Evolutionary conservation across 768 basidiomycete genomes (phyloP).

Genomic region (Lentinula lateritia): DNA sequence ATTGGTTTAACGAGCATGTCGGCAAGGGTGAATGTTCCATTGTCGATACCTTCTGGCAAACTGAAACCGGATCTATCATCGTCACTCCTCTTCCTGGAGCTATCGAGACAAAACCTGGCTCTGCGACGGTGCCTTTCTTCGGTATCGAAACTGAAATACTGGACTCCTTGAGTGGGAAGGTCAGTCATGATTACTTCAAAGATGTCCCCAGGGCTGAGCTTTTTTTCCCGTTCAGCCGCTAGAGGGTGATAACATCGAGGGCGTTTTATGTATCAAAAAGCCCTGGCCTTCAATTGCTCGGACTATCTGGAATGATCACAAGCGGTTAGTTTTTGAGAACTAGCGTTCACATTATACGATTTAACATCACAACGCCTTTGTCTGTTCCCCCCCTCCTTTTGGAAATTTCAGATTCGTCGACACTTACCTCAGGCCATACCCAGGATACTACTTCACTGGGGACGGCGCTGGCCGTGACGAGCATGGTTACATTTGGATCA

Average conservation of each 20-base stretch:
- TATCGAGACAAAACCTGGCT: slow-evolving; percentile 92
- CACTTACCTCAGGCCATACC: slow-evolving; percentile 70
- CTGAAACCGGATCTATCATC: slow-evolving; percentile 95
- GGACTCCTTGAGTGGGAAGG: slow-evolving; percentile 75
- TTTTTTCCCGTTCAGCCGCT: slow-evolving; percentile 22
- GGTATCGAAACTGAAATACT: slow-evolving; percentile 87
- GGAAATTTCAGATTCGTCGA: slow-evolving; percentile 28
- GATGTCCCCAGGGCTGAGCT: not conserved
- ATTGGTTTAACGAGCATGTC: slow-evolving; percentile 97
- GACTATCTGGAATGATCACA: slow-evolving; percentile 88
- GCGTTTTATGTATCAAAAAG: slow-evolving; percentile 77
- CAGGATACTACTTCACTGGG: slow-evolving; percentile 93
- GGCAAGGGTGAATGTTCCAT: slow-evolving; percentile 85
- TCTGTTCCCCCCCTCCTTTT: too few species aligned
- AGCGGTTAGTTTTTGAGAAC: slow-evolving; percentile 47
- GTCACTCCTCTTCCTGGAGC: slow-evolving; percentile 96
- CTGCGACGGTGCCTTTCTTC: slow-evolving; percentile 97
- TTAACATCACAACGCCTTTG: not conserved
- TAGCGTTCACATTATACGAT: slow-evolving; percentile 34
- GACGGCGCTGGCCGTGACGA: slow-evolving; percentile 93
- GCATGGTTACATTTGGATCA: slow-evolving; percentile 98
- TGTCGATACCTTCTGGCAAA: slow-evolving; percentile 89
- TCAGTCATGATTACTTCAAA: slow-evolving; percentile 13
- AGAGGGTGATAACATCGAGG: slow-evolving; percentile 80
- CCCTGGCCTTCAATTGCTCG: slow-evolving; percentile 97